These are phyloP conservation scores for Balansia obtecta DNA, from an alignment of 2,329 filamentous ascomycete genomes.

Conservation along the genomic window DNA sequence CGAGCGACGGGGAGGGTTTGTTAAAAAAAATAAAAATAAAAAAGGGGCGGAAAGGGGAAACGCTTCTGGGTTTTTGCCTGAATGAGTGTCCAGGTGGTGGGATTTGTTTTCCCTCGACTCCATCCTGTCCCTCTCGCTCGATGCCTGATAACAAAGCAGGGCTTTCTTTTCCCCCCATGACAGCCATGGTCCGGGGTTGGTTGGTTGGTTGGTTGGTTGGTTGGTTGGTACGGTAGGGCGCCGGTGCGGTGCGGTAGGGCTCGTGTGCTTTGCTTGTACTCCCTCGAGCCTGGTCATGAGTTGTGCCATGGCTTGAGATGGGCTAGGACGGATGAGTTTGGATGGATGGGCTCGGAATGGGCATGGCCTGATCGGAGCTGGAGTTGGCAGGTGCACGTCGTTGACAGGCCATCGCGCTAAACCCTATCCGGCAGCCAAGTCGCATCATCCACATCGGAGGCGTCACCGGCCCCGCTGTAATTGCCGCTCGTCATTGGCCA, in stretches of 20 bases:
- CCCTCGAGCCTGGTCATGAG: too few relatives aligned
- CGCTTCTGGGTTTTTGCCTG: background rate
- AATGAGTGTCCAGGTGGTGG: background rate
- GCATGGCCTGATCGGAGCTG: background rate
- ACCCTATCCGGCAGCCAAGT: slow-evolving; percentile 19
- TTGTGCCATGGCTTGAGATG: too few relatives aligned
- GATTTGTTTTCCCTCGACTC: background rate
- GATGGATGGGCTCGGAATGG: background rate
- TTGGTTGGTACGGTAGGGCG: too few relatives aligned
- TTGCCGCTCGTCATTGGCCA: background rate
- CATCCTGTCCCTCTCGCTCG: background rate
- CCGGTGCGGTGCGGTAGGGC: too few relatives aligned
- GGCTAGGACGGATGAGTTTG: too few relatives aligned
- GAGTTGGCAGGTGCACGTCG: slow-evolving; percentile 1
- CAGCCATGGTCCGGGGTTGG: too few relatives aligned
- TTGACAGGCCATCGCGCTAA: slow-evolving; percentile 12
- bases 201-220: too few relatives aligned
- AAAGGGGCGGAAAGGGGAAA: slow-evolving; percentile 2
- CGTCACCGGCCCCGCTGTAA: background rate
- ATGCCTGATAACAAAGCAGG: background rate
- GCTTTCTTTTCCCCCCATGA: too few relatives aligned
- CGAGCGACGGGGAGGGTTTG: slow-evolving; percentile 1
- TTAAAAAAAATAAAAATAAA: too few relatives aligned
- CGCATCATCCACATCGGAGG: slow-evolving; percentile 9
- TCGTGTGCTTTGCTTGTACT: too few relatives aligned